Evolutionary conservation across 169 alveolate genomes (phyloP).

Genomic region (Eimeria zaria): DNA sequence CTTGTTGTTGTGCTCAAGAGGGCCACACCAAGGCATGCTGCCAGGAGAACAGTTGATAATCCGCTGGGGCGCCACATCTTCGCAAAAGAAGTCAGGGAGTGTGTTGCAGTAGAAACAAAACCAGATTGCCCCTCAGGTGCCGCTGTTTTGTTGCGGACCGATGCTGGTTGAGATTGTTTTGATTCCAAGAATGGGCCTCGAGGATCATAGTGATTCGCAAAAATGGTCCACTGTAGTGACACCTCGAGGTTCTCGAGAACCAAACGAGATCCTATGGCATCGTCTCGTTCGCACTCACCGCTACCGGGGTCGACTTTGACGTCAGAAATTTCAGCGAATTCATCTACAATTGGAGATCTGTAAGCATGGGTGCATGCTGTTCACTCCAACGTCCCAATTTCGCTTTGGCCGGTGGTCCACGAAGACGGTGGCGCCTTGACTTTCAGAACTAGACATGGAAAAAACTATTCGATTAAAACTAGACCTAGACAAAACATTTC

Average conservation of each 20-base stretch:
- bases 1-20: slow-evolving; percentile 38
- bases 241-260: background rate
- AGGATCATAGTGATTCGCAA: slow-evolving; percentile 7
- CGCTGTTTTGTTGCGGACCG: slow-evolving; percentile 78
- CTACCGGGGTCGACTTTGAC: background rate
- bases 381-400: background rate
- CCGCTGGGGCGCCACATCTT: slow-evolving; percentile 79
- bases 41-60: slow-evolving; percentile 55
- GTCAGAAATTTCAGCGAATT: background rate
- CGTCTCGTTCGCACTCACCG: background rate
- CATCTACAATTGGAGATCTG: background rate
- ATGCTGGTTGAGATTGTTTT: slow-evolving; percentile 77
- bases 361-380: background rate
- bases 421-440: background rate
- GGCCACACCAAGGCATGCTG: slow-evolving; percentile 66
- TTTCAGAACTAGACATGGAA: background rate
- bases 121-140: slow-evolving; percentile 81
- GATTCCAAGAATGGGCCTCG: slow-evolving; percentile 48
- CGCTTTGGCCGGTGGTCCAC: background rate
- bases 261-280: background rate
- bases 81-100: background rate
- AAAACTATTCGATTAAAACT: background rate
- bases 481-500: background rate
- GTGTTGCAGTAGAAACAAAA: slow-evolving; percentile 4
- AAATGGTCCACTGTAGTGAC: slow-evolving; percentile 59